Evolutionary conservation across 2,329 filamentous ascomycete genomes (phyloP).

Genomic region (Torrubiella hemipterigena): DNA sequence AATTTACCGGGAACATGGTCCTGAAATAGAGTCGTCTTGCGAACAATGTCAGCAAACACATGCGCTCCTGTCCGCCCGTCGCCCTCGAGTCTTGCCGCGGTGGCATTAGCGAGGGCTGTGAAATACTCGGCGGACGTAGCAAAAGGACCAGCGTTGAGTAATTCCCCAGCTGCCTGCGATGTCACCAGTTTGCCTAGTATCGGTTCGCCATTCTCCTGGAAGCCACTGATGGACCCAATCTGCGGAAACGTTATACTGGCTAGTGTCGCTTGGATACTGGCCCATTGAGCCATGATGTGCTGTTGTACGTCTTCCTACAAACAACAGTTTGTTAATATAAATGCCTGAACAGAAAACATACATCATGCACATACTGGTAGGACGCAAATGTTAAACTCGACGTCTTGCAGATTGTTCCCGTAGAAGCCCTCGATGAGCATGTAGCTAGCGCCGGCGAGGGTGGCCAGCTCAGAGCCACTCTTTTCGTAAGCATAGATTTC

Average conservation of each 20-base stretch:
- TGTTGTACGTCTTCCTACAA: conserved; percentile 9
- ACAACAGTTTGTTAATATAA: too few relatives aligned
- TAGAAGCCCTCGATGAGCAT: conserved; percentile 16
- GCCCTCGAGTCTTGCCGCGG: not conserved
- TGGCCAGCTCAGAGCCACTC: conserved; percentile 8
- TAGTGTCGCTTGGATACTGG: conserved; percentile 10
- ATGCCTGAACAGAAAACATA: conserved; percentile 2
- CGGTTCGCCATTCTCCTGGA: conserved; percentile 10
- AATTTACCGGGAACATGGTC: conserved; percentile 4
- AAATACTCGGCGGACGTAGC: conserved; percentile 11
- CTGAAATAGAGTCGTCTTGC: conserved; percentile 9
- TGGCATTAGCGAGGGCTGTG: conserved; percentile 9
- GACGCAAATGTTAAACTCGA: conserved; percentile 8
- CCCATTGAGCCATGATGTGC: conserved; percentile 13
- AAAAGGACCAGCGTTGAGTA: conserved; percentile 11
- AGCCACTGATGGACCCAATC: conserved; percentile 14
- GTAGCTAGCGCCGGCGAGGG: conserved; percentile 10
- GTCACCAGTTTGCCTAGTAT: conserved; percentile 10
- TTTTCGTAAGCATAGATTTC: conserved; percentile 11
- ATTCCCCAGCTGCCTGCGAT: not conserved
- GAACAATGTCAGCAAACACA: conserved; percentile 13
- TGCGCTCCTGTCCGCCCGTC: conserved; percentile 7
- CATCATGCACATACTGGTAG: conserved; percentile 8
- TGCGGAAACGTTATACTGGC: conserved; percentile 10
- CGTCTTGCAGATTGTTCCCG: conserved; percentile 12